Evolutionary conservation across 225 moss, liverwort and hornwort species (phyloP), one percentile per base, ranked within the genome.

Genomic region (Sphagnum tenellum): DNA sequence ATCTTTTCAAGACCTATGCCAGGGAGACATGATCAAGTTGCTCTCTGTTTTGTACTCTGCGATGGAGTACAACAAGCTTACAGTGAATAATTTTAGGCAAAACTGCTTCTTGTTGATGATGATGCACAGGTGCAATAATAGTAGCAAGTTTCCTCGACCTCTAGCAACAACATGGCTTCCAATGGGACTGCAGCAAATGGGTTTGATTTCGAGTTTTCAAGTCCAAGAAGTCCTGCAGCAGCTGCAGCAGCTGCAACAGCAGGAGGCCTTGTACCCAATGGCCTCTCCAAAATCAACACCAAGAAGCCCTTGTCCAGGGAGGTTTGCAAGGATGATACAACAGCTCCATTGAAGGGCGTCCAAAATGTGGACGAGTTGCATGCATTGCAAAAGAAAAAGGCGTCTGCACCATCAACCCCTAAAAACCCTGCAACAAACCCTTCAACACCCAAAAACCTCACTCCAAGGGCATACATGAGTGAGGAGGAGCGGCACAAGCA

Each of bases 361-460:
- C 44, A 76, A 53, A 92, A 90, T 64, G 57, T 98, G 61, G 89
- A 98, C 29, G 63, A 98, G 80, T 74, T 98, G 64, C 92, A 90
- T 59, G 90, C 93, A 56, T 66, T 98, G 45, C 96, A 98, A 54
- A 75, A 76, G 64, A 98, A 98, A 79, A 98, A 89, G 71, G 83
- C 75, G 48, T 98, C 96, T 12, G 86, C 93, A 66, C 96, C 96
- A 3, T 74, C 70, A 0, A 98, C 96, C 0, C 95, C 95, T 0
- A 74, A 90, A 70, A 78, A 58, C 44, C 29, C 29, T 29, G 65
- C 77, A 2, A 76, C 72, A 68, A 71, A 66, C 77, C 65, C 74
- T 65, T 61, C 68, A 63, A 69, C 56, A 47, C 45, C 47, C 2
- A 74, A 47, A 64, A 63, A 67, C 70, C 46, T 5, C 50, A 84